These are phyloP conservation scores for Apiospora phragmitis DNA, from an alignment of 2,329 filamentous ascomycete genomes.

Conservation along the genomic window DNA sequence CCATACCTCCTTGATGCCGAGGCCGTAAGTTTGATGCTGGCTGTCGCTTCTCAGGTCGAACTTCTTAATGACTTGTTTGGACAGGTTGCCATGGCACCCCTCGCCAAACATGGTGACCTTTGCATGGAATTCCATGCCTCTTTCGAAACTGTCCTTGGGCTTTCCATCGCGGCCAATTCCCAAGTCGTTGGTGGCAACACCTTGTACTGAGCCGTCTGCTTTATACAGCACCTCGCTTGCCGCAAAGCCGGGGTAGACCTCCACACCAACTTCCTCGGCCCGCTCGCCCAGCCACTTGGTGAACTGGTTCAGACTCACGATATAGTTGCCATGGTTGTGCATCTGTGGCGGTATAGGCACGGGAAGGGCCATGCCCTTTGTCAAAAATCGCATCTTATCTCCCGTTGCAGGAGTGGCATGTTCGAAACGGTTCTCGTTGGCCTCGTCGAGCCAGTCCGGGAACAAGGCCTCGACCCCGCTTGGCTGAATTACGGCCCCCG, in stretches of 20 bases:
- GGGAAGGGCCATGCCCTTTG: constrained; percentile 74
- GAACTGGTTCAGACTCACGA: constrained; percentile 92
- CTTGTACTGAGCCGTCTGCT: constrained; percentile 82
- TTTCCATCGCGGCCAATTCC: constrained; percentile 80
- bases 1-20: constrained; percentile 97
- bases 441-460: constrained; percentile 88
- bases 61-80: constrained; percentile 92
- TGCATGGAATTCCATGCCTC: constrained; percentile 98
- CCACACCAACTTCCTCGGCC: constrained; percentile 94
- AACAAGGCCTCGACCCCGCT: constrained; percentile 85
- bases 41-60: constrained; percentile 87
- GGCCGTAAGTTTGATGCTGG: constrained; percentile 91
- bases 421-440: constrained; percentile 85
- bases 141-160: constrained; percentile 87
- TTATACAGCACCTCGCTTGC: constrained; percentile 90
- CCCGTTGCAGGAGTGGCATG: constrained; percentile 78
- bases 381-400: constrained; percentile 94
- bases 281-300: constrained; percentile 94
- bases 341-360: constrained; percentile 93
- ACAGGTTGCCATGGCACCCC: constrained; percentile 93
- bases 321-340: constrained; percentile 98
- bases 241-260: constrained; percentile 94
- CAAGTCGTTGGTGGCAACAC: constrained; percentile 94
- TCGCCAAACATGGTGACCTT: constrained; percentile 89
- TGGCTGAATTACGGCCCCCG: constrained; percentile 92